These are phyloP conservation scores for Solanum hybrid DNA, from an alignment of 305 asterid species.

Conservation along the genomic window DNA sequence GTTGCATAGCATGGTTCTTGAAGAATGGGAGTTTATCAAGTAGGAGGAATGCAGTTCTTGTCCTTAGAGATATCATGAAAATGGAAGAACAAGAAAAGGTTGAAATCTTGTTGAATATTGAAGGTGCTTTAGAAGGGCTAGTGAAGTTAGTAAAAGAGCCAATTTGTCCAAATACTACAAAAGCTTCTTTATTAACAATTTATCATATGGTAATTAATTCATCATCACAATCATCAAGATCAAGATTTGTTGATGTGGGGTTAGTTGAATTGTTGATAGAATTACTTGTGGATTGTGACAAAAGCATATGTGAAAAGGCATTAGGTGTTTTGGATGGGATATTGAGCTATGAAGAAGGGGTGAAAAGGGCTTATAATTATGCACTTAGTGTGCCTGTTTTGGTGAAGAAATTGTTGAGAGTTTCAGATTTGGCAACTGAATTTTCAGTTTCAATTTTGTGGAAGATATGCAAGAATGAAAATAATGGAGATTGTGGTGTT, in stretches of 20 bases:
- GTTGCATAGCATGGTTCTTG: constrained; percentile 21
- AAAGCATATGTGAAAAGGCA: constrained; percentile 43
- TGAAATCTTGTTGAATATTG: constrained; percentile 6
- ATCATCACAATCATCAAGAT: not conserved
- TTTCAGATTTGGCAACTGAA: constrained; percentile 42
- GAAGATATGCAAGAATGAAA: constrained; percentile 22
- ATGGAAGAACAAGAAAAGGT: constrained; percentile 7
- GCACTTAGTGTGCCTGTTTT: constrained; percentile 33
- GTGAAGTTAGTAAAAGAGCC: constrained; percentile 36
- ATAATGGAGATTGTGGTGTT: not conserved
- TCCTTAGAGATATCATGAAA: constrained; percentile 14
- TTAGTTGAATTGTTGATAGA: constrained; percentile 26
- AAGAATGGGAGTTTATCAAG: constrained; percentile 23
- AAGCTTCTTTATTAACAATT: constrained; percentile 30
- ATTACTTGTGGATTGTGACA: constrained; percentile 33
- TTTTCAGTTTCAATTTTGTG: constrained; percentile 40
- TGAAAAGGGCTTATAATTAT: constrained; percentile 20
- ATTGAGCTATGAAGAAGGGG: constrained; percentile 27
- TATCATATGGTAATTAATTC: constrained; percentile 16
- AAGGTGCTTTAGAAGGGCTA: constrained; percentile 27
- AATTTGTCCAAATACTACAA: constrained; percentile 37
- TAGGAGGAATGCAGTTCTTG: constrained; percentile 27
- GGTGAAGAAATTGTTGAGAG: constrained; percentile 44
- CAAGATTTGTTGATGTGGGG: constrained; percentile 25
- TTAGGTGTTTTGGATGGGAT: constrained; percentile 40